These are phyloP conservation scores for Trichophyton equinum DNA, from an alignment of 2,329 filamentous ascomycete species.

Conservation along the genomic window DNA sequence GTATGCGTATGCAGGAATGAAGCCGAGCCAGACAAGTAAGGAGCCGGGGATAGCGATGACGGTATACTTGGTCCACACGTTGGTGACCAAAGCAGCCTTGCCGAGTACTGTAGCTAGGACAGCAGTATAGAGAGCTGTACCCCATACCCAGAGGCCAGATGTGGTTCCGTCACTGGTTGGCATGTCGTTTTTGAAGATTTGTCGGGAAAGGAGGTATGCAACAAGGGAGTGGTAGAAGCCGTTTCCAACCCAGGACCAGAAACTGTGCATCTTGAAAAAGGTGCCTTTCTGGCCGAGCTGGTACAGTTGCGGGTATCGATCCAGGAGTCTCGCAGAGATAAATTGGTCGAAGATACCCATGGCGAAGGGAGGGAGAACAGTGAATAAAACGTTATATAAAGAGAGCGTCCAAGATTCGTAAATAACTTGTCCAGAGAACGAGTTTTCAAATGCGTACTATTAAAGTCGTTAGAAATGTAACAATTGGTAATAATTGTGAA, in stretches of 20 bases:
- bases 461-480: conserved; percentile 16
- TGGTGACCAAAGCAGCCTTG: conserved; percentile 88
- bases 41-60: conserved; percentile 90
- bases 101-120: conserved; percentile 87
- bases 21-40: conserved; percentile 80
- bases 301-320: conserved; percentile 94
- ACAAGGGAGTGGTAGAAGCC: conserved; percentile 92
- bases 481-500: neutral
- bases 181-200: conserved; percentile 72
- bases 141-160: conserved; percentile 96
- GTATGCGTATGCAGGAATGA: conserved; percentile 75
- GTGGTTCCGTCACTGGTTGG: conserved; percentile 65
- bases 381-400: conserved; percentile 98
- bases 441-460: conserved; percentile 93
- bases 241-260: conserved; percentile 83
- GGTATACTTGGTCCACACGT: conserved; percentile 98
- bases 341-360: conserved; percentile 97
- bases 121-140: conserved; percentile 83
- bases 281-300: conserved; percentile 80
- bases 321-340: conserved; percentile 82
- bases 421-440: conserved; percentile 93
- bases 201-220: conserved; percentile 72
- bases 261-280: conserved; percentile 88
- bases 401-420: conserved; percentile 99
- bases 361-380: conserved; percentile 79